A percentile compares a stretch with the other conserved stretches of the same genome.
These are phyloP conservation scores for Pleurotus ostreatus DNA, from an alignment of 768 basidiomycete genomes.

Conservation along the genomic window DNA sequence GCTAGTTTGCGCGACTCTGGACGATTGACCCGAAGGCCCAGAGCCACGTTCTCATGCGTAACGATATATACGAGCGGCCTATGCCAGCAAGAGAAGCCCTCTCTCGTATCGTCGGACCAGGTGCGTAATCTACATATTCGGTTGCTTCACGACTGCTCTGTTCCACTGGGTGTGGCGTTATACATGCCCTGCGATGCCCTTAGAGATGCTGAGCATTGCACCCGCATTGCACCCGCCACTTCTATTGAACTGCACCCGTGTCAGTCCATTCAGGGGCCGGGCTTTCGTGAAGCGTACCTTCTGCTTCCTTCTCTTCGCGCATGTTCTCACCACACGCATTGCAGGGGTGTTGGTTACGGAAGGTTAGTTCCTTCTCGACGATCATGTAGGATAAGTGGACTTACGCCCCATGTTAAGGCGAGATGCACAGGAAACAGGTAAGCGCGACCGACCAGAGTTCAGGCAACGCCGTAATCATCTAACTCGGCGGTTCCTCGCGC, in stretches of 20 bases:
- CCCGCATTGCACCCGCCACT: conserved; percentile 1
- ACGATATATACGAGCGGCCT: conserved; percentile 41
- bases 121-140: conserved; percentile 5
- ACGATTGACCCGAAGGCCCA: conserved; percentile 47
- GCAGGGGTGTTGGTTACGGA: conserved; percentile 4
- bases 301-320: not conserved
- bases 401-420: not conserved
- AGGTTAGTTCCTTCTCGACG: not conserved
- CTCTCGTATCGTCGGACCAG: conserved; percentile 22
- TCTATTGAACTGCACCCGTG: not conserved
- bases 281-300: not conserved
- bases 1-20: conserved; percentile 26
- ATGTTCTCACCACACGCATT: not conserved
- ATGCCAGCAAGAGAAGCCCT: conserved; percentile 21
- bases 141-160: not conserved
- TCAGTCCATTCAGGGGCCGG: not conserved
- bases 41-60: conserved; percentile 44
- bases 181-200: not conserved
- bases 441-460: not conserved
- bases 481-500: not conserved
- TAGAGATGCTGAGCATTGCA: not conserved
- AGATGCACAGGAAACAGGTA: conserved; percentile 7
- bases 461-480: not conserved
- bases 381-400: too few species aligned
- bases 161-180: not conserved